Evolutionary conservation across 2,329 filamentous ascomycete genomes (phyloP).

Genomic region (Trichoderma endophyticum): DNA sequence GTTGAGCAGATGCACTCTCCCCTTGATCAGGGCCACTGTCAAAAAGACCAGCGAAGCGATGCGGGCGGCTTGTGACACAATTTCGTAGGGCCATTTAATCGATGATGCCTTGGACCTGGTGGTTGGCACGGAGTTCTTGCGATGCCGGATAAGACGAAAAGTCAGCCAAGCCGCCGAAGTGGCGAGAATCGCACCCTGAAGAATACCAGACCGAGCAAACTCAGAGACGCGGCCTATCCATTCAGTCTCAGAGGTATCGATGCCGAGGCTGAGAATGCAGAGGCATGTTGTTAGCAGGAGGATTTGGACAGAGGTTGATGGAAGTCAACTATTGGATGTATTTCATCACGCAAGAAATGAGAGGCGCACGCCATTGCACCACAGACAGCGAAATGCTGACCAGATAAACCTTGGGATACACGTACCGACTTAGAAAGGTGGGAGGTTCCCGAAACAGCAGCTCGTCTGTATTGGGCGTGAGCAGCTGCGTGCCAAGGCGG

Average conservation of each 20-base stretch:
- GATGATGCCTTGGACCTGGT: constrained; percentile 35
- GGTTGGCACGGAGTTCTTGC: constrained; percentile 25
- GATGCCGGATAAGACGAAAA: constrained; percentile 33
- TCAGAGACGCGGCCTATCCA: constrained; percentile 41
- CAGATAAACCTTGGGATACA: neutral
- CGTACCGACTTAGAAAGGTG: constrained; percentile 23
- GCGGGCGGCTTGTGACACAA: constrained; percentile 41
- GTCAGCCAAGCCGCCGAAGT: constrained; percentile 37
- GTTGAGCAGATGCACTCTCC: constrained; percentile 37
- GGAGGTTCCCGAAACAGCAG: constrained; percentile 18
- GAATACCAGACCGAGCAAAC: constrained; percentile 40
- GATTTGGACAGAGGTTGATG: neutral
- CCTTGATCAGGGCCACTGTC: constrained; percentile 34
- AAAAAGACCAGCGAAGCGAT: constrained; percentile 40
- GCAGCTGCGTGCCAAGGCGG: constrained; percentile 31
- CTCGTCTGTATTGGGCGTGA: constrained; percentile 28
- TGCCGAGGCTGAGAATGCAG: constrained; percentile 19
- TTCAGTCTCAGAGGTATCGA: constrained; percentile 14
- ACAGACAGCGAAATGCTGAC: neutral
- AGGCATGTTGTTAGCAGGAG: neutral
- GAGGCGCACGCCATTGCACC: neutral
- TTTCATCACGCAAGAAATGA: neutral
- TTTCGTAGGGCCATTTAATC: constrained; percentile 42
- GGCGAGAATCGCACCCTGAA: constrained; percentile 38
- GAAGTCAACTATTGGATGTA: neutral